Evolutionary conservation across 2,329 filamentous ascomycete species (phyloP).

Genomic region (Aspergillus quadricinctus): DNA sequence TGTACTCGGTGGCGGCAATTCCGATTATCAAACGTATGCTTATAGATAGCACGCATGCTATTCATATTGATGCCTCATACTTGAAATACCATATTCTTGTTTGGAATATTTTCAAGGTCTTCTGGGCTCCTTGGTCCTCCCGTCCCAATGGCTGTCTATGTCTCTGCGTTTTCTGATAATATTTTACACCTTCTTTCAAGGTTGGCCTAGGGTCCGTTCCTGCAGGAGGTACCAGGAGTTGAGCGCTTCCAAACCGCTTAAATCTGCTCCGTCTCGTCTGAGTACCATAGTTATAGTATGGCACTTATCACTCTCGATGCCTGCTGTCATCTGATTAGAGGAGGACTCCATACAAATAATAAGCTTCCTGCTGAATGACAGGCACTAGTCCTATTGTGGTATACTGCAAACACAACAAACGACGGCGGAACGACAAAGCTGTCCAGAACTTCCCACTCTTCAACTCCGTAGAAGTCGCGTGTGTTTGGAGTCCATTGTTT

Average conservation of each 20-base stretch:
- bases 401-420: conserved; percentile 34
- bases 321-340: neutral
- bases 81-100: neutral
- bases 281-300: neutral
- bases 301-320: neutral
- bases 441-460: conserved; percentile 28
- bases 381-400: neutral
- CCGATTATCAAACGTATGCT: conserved; percentile 2
- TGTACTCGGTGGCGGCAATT: neutral
- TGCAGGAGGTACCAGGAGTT: neutral
- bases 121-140: neutral
- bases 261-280: neutral
- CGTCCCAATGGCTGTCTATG: neutral
- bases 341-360: neutral
- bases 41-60: conserved; percentile 5
- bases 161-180: neutral
- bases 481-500: conserved; percentile 11
- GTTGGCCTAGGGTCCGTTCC: neutral
- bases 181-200: neutral
- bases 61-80: neutral
- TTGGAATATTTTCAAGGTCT: neutral
- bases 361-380: neutral
- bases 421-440: conserved; percentile 25
- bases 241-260: neutral
- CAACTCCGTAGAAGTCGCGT: conserved; percentile 9